Conservation (phyloP, 164 flowering plant species). For the grape (Vitis vinifera) region ASM3070453v1 NC_081815.1:19198501-19199000, state of each 20-base stretch:
- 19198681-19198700: constrained; percentile 55
- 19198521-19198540: constrained; percentile 27
- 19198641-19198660: too few relatives aligned
- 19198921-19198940: too few relatives aligned
- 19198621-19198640: too few relatives aligned
- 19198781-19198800: constrained; percentile 38
- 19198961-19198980: too few relatives aligned
- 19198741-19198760: constrained; percentile 32
- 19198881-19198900: not conserved
- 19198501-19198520: constrained; percentile 24
- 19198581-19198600: not conserved
- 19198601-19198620: not conserved
- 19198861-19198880: constrained; percentile 14
- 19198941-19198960: too few relatives aligned
- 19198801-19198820: constrained; percentile 38
- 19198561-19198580: constrained; percentile 19
- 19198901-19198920: not conserved
- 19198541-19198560: constrained; percentile 28
- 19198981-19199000: too few relatives aligned
- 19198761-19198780: constrained; percentile 51
- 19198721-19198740: constrained; percentile 47
- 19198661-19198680: constrained; percentile 27
- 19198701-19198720: constrained; percentile 56
- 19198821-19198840: constrained; percentile 22
- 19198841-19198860: constrained; percentile 17